Conservation (phyloP, 2,329 filamentous ascomycete genomes). For the Ciborinia camelliae region DNA sequence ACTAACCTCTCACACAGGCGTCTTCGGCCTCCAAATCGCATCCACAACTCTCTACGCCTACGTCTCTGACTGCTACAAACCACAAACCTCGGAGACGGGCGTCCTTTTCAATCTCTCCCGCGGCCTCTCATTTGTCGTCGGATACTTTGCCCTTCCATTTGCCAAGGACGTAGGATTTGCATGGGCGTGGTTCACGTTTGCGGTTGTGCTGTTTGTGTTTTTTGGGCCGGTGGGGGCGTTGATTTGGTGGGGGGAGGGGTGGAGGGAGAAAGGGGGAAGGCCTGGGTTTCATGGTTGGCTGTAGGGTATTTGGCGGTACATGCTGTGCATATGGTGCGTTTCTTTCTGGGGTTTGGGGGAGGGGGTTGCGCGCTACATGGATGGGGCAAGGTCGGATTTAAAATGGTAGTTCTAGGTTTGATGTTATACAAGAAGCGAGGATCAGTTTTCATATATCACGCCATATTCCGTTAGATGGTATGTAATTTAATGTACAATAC, state of each 20-base stretch:
- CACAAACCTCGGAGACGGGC: conserved; percentile 32
- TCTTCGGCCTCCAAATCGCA: conserved; percentile 34
- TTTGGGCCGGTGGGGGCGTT: conserved; percentile 30
- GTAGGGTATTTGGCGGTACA: conserved; percentile 6
- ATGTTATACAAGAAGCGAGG: neutral
- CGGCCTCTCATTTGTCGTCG: conserved; percentile 32
- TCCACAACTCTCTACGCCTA: conserved; percentile 34
- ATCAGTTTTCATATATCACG: neutral
- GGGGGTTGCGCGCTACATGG: neutral
- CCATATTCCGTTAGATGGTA: too few species aligned
- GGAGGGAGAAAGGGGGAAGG: conserved; percentile 26
- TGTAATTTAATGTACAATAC: too few species aligned
- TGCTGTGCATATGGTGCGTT: too few species aligned
- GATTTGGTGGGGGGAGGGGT: conserved; percentile 33
- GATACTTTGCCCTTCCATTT: conserved; percentile 32
- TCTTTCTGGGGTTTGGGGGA: neutral
- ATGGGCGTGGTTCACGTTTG: conserved; percentile 33
- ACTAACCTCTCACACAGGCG: neutral
- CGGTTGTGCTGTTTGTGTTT: conserved; percentile 26
- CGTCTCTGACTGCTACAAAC: conserved; percentile 33
- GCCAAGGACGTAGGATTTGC: conserved; percentile 26
- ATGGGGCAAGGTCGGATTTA: neutral
- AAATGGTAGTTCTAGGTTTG: neutral
- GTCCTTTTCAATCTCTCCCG: conserved; percentile 33
- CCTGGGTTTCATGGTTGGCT: conserved; percentile 31